Base-by-base conservation (phyloP, 164 flowering plant genomes). In the Magnolia sinica region DNA sequence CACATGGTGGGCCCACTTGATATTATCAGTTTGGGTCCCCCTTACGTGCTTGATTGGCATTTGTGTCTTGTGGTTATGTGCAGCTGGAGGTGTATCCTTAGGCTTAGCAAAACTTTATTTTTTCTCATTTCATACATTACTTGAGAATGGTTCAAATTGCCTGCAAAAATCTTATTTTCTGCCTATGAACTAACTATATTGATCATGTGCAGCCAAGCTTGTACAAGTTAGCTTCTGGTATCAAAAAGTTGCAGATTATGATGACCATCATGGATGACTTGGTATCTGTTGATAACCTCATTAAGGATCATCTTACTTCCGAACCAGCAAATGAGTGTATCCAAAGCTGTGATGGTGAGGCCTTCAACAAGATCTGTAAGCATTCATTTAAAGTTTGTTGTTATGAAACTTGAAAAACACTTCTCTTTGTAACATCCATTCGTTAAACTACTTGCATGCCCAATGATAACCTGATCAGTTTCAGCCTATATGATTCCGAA, bases 271-370 rank as follows among this genome's bases (percentile, higher is more conserved):
- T 95, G 67, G 99, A 95, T 82, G 96, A 93, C 82, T 79, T 95
- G 80, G 98, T 93, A 4, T 95, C 98, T 11, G 89, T 95, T 11
- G 98, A 95, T 74, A 70, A 20, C 64, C 86, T 95, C 31, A 89
- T 93, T 64, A 97, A 93, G 87, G 98, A 95, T 0, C 64, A 76
- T 14, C 91, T 95, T 68, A 89, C 88, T 0, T 90, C 18, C 55
- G 97, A 95, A 78, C 99, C 96, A 1, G 81, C 85, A 5, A 92
- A 92, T 52, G 97, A 92, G 85, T 87, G 87, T 72, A 90, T 95
- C 75, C 97, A 92, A 88, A 93, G 98, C 84, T 93, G 97, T 79
- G 98, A 95, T 74, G 92, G 93, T 74, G 92, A 87, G 1, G 98
- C 99, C 76, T 95, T 95, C 95, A 95, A 93, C 85, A 93, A 95